A percentile compares a stretch with the other conserved stretches of the same genome.
phyloP scores from a whole-genome alignment of 768 basidiomycete species.

The Boletellus ananas region DNA sequence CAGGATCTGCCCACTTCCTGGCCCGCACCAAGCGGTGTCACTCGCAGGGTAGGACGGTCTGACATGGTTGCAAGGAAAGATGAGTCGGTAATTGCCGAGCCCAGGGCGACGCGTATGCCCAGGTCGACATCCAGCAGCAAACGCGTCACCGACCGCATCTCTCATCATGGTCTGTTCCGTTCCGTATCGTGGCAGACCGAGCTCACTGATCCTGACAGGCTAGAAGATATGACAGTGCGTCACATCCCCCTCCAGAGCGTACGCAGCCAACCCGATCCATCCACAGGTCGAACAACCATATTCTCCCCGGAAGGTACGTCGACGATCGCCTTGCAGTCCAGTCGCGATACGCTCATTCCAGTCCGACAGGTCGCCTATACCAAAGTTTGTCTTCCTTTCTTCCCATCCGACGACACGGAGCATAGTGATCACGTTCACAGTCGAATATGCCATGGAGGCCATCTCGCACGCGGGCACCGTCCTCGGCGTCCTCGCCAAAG shows the following conservation, averaged over 20 bases:
- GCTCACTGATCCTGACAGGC: conserved; percentile 42
- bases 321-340: conserved; percentile 2
- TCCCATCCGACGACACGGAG: not conserved
- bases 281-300: conserved; percentile 89
- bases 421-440: conserved; percentile 37
- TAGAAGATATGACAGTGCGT: conserved; percentile 92
- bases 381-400: conserved; percentile 63
- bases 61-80: conserved; percentile 34
- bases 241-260: conserved; percentile 1
- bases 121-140: no score
- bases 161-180: conserved; percentile 44
- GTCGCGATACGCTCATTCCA: conserved; percentile 4
- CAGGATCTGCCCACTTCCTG: conserved; percentile 97
- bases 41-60: conserved; percentile 58
- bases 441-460: conserved; percentile 99
- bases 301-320: conserved; percentile 93
- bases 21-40: conserved; percentile 90
- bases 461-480: conserved; percentile 96
- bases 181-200: not conserved
- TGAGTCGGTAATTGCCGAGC: conserved; percentile 21
- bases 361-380: conserved; percentile 79
- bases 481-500: conserved; percentile 85
- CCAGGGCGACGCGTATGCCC: conserved; percentile 14
- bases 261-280: conserved; percentile 21
- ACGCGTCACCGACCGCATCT: conserved; percentile 23